Evolutionary conservation across 1,139 yeast genomes (phyloP).

Genomic region (Saccharomyces hybrid): DNA sequence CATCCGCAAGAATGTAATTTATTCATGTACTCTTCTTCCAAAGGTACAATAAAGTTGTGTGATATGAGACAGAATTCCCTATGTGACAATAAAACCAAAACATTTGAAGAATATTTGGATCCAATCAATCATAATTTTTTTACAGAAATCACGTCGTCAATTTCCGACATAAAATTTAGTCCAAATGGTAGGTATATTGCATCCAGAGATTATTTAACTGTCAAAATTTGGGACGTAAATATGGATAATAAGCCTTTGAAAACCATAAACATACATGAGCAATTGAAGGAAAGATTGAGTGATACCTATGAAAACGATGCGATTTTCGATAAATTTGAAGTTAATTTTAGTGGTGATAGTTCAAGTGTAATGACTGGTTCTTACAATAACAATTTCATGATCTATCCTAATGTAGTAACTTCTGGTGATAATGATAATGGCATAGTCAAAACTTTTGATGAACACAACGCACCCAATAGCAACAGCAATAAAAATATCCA

Average conservation of each 20-base stretch:
- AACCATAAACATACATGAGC: slow-evolving; percentile 93
- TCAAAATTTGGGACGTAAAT: slow-evolving; percentile 95
- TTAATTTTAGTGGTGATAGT: slow-evolving; percentile 89
- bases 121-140: slow-evolving; percentile 92
- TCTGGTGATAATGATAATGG: slow-evolving; percentile 21
- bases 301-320: slow-evolving; percentile 98
- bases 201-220: slow-evolving; percentile 93
- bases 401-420: slow-evolving; percentile 73
- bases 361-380: slow-evolving; percentile 94
- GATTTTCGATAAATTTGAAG: slow-evolving; percentile 96
- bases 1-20: slow-evolving; percentile 90
- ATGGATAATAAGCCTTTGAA: slow-evolving; percentile 95
- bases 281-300: slow-evolving; percentile 84
- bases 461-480: slow-evolving; percentile 6
- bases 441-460: slow-evolving; percentile 18
- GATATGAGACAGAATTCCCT: slow-evolving; percentile 96
- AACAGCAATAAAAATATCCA: slow-evolving; percentile 11
- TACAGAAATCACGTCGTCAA: slow-evolving; percentile 93
- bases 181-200: slow-evolving; percentile 91
- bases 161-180: slow-evolving; percentile 89
- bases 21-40: slow-evolving; percentile 94
- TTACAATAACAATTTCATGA: slow-evolving; percentile 94
- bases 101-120: slow-evolving; percentile 88
- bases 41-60: slow-evolving; percentile 90
- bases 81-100: slow-evolving; percentile 84